A percentile compares a stretch with the other conserved stretches of the same genome.
phyloP scores from a whole-genome alignment of 2,329 filamentous ascomycete genomes.

The Beauveria australis region DNA sequence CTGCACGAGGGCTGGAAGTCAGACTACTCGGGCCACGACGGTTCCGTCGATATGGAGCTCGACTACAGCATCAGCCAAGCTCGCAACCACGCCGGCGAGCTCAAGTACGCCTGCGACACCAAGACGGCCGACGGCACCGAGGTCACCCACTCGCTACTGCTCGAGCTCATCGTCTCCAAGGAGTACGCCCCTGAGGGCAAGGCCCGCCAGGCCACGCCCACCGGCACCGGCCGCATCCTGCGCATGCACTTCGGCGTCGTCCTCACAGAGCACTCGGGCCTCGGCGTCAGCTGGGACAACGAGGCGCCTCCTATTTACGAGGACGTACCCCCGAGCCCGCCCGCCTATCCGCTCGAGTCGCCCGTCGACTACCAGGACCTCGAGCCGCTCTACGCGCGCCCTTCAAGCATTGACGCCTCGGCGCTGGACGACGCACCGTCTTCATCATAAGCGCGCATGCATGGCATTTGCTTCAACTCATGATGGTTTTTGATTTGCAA shows the following conservation, averaged over 20 bases:
- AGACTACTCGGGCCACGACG: constrained; percentile 42
- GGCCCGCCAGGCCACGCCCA: constrained; percentile 64
- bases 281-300: constrained; percentile 95
- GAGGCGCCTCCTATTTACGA: constrained; percentile 91
- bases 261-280: constrained; percentile 74
- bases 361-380: constrained; percentile 33
- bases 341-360: constrained; percentile 47
- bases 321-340: constrained; percentile 82
- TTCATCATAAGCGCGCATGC: neutral
- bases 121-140: constrained; percentile 66
- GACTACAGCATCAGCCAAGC: constrained; percentile 44
- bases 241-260: constrained; percentile 83
- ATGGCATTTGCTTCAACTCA: neutral
- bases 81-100: constrained; percentile 38
- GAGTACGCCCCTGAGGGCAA: constrained; percentile 72
- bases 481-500: neutral
- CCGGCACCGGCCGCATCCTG: constrained; percentile 81
- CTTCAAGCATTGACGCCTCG: constrained; percentile 9
- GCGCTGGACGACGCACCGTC: neutral
- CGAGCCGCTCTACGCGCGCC: constrained; percentile 24
- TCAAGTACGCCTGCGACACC: constrained; percentile 68
- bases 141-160: constrained; percentile 75
- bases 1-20: constrained; percentile 88
- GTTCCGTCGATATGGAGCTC: constrained; percentile 64
- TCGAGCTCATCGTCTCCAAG: constrained; percentile 91